Base-by-base conservation (phyloP, 345 rosid species). In the Salix caprea region DNA sequence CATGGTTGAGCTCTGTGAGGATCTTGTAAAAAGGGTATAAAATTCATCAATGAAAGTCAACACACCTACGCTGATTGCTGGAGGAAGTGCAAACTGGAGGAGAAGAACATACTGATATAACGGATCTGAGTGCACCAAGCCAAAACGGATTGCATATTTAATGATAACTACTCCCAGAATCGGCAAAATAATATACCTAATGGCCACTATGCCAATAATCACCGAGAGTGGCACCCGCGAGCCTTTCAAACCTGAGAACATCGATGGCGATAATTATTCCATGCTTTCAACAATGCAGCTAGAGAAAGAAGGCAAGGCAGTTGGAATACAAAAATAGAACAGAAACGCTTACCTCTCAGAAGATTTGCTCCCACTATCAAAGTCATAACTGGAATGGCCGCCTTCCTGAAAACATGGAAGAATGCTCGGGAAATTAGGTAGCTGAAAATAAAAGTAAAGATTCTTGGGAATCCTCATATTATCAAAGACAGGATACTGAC, bases 1-100 rank as follows among this genome's bases (percentile, higher is more conserved):
- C 62, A 56, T 56, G 62, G 13, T n/a, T 23, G 62, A n/a, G 26
- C 61, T 3, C n/a, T 2, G 61, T 4, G 12, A 1, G 26, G 62
- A 56, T 56, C 26, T 56, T 56, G 62, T 9, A 56, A 10, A 9
- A n/a, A 56, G 23, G 62, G 26, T 23, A 8, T n/a, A 56, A 8
- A 56, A 9, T 56, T 56, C 62, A 44, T 12, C 48, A 44, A 2
- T 12, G 18, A 39, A 4, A 37, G 12, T 21, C 15, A 52, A 18
- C 42, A 4, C 69, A 87, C 90, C 87, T 46, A 85, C 73, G 75
- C 56, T 83, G 81, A 85, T 81, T 1, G 91, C 91, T 0, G 91
- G 91, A 34, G 91, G 91, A 26, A 88, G 80, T 21, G 89, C 78
- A 74, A 74, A 88, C 44, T 86, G 88, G 26, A 87, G 86, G 26